phyloP scores from a whole-genome alignment of 2,329 filamentous ascomycete species.

The Fusarium compactum region DNA sequence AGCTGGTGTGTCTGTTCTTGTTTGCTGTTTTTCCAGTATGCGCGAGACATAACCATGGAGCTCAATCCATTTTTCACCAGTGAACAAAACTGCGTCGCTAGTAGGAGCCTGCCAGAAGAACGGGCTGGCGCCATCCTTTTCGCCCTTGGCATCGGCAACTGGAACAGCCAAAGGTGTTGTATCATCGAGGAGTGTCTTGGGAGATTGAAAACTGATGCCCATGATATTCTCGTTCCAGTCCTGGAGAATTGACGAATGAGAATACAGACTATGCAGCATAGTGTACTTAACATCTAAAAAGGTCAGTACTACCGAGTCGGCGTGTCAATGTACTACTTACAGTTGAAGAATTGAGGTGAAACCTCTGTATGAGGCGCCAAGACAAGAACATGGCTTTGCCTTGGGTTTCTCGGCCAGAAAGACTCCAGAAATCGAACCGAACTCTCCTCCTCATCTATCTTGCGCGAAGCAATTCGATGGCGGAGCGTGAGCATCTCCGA shows the following conservation, averaged over 20 bases:
- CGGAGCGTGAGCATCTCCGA: constrained; percentile 75
- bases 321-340: constrained; percentile 53
- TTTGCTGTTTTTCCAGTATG: constrained; percentile 62
- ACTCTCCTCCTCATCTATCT: constrained; percentile 74
- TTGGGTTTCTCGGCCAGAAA: constrained; percentile 80
- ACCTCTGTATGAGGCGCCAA: constrained; percentile 86
- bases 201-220: constrained; percentile 84
- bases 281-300: constrained; percentile 76
- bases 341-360: constrained; percentile 85
- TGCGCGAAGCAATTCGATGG: constrained; percentile 74
- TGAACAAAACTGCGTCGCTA: constrained; percentile 83
- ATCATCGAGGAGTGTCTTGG: constrained; percentile 72
- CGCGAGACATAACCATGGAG: constrained; percentile 83
- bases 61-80: constrained; percentile 88
- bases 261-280: constrained; percentile 82
- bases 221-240: constrained; percentile 70
- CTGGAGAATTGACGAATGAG: constrained; percentile 58
- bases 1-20: constrained; percentile 52
- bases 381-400: constrained; percentile 81
- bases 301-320: constrained; percentile 28
- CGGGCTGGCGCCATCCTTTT: constrained; percentile 57
- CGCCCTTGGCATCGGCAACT: constrained; percentile 24
- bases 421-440: constrained; percentile 84
- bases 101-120: constrained; percentile 90
- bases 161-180: constrained; percentile 66